These are phyloP conservation scores for Solanum lycopersicoides DNA, from an alignment of 257 asterid genomes.

Conservation along the genomic window DNA sequence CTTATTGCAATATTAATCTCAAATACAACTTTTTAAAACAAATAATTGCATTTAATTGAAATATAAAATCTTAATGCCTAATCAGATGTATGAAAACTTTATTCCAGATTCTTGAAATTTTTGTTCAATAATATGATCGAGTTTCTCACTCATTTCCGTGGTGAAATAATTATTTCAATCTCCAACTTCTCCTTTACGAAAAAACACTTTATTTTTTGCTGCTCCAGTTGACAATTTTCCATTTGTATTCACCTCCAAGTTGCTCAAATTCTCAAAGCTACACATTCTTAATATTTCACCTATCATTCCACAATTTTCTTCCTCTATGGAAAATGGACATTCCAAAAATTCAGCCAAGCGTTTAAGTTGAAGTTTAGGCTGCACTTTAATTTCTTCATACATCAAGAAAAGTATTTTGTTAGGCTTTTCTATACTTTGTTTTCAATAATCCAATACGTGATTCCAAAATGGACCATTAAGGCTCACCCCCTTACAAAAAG, in stretches of 20 bases:
- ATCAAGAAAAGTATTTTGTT: neutral
- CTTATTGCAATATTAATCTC: neutral
- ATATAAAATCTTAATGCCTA: neutral
- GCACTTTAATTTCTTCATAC: neutral
- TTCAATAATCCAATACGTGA: too few relatives aligned
- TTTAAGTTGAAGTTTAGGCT: neutral
- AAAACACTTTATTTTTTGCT: too few relatives aligned
- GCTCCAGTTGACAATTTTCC: too few relatives aligned
- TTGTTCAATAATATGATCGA: neutral
- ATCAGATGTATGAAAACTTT: neutral
- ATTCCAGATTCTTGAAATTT: neutral
- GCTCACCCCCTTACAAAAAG: too few relatives aligned
- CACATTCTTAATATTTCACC: too few relatives aligned
- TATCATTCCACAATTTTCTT: too few relatives aligned
- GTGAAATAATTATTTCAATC: slow-evolving; percentile 1
- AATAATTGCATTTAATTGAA: too few relatives aligned
- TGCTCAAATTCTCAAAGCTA: too few relatives aligned
- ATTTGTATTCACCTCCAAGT: too few relatives aligned
- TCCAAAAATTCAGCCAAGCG: too few relatives aligned
- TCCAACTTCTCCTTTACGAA: neutral
- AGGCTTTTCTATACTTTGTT: neutral
- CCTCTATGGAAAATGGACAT: too few relatives aligned
- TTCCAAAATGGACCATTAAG: too few relatives aligned
- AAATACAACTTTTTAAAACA: neutral
- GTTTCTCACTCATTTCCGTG: neutral